Evolutionary conservation across 2,329 filamentous ascomycete species (phyloP).

Genomic region (Paecilomyces niveus): DNA sequence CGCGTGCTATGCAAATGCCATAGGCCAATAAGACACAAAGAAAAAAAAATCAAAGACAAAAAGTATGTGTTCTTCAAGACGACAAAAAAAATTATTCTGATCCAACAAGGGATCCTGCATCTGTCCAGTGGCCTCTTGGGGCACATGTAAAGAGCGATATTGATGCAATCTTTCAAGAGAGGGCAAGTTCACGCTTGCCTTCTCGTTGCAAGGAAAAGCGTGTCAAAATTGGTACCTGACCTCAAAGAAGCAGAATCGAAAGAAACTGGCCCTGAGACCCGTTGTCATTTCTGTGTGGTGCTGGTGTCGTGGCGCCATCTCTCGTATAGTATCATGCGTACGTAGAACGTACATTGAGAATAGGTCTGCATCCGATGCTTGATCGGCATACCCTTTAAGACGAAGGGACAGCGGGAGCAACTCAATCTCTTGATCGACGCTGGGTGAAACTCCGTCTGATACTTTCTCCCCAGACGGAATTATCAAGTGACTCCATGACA

Average conservation of each 20-base stretch:
- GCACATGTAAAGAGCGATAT: neutral
- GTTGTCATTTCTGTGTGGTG: neutral
- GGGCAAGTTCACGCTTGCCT: neutral
- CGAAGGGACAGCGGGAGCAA: neutral
- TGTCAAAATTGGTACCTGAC: neutral
- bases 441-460: slow-evolving; percentile 79
- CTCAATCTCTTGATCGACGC: slow-evolving; percentile 33
- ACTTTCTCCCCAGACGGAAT: slow-evolving; percentile 89
- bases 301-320: slow-evolving; percentile 8
- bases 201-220: neutral
- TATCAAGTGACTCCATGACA: slow-evolving; percentile 77
- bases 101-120: neutral
- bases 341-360: neutral
- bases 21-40: neutral
- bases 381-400: neutral
- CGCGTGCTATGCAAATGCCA: slow-evolving; percentile 1
- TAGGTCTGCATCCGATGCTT: neutral
- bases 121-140: neutral
- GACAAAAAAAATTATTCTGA: neutral
- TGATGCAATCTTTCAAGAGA: neutral
- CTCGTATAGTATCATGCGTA: slow-evolving; percentile 5
- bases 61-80: neutral
- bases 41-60: neutral
- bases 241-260: neutral
- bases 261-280: neutral